Evolutionary conservation across 345 rosid species (phyloP), one percentile per base, ranked within the genome.

Genomic region (Salix brachista): DNA sequence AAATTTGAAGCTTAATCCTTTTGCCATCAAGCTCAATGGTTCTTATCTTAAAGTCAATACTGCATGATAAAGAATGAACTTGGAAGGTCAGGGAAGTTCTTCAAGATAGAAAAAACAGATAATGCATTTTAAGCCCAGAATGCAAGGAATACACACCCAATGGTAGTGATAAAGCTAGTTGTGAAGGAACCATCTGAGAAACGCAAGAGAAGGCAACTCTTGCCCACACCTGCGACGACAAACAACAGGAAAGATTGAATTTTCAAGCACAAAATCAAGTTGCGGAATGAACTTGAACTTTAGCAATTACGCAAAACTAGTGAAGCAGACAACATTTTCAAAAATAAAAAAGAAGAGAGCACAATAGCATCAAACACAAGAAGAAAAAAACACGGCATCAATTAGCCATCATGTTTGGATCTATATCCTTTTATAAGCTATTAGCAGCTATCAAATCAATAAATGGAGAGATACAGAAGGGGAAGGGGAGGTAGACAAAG

Each of bases 101-200:
- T 78, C 30, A 62, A 42, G 12, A 64, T 1, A 3, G 14, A 74
- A 26, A 69, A 42, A 9, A 4, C 21, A 67, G 1, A 37, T 12
- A 21, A 32, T 44, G 30, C 34, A 68, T 8, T 23, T 58, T 23
- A 28, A 70, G 23, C 8, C 41, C 12, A 26, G 8, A 26, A 62
- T 44, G 34, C 25, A 71, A 23, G 60, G 39, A 69, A 39, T 36
- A 71, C 74, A 79, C 75, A 94, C 98, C 98, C 98, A 76, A 94
- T 94, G 46, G 98, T 94, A 66, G 98, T 94, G 84, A 94, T 94
- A 87, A 94, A 94, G 87, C 96, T 94, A 69, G 97, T 94, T 19
- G 98, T 94, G 82, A 94, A 94, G 69, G 98, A 94, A 71, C 98
- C 98, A 85, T 92, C 97, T 1, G 97, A 94, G 85, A 94, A 94